Conservation (phyloP, 257 asterid species). For the Verbena officinalis region DNA sequence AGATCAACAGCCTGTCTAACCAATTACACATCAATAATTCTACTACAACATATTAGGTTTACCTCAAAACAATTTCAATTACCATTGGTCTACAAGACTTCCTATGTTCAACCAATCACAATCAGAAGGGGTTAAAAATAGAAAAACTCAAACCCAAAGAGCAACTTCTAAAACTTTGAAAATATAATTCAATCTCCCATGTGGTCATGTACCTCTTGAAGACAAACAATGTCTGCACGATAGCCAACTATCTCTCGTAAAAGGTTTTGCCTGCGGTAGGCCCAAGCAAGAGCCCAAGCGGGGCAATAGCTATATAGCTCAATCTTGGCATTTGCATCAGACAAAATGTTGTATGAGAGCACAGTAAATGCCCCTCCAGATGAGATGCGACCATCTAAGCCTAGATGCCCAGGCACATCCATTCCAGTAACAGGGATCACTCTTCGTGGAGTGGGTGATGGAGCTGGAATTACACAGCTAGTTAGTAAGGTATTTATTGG, state of each 20-base stretch:
- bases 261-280: slow-evolving; percentile 92
- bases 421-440: slow-evolving; percentile 73
- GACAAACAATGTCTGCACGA: slow-evolving; percentile 91
- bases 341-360: slow-evolving; percentile 89
- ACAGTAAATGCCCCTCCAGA: slow-evolving; percentile 85
- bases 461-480: slow-evolving; percentile 92
- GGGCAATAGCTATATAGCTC: slow-evolving; percentile 91
- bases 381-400: slow-evolving; percentile 55
- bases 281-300: slow-evolving; percentile 97
- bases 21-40: slow-evolving; percentile 7
- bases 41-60: background rate
- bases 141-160: slow-evolving; percentile 2
- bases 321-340: slow-evolving; percentile 71
- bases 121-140: no score
- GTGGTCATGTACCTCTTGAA: slow-evolving; percentile 79
- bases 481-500: slow-evolving; percentile 64
- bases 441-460: slow-evolving; percentile 88
- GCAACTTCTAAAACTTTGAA: slow-evolving; percentile 6
- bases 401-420: slow-evolving; percentile 69
- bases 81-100: background rate
- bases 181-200: slow-evolving; percentile 15
- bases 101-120: slow-evolving; percentile 8
- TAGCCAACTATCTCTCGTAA: slow-evolving; percentile 94
- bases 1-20: slow-evolving; percentile 5
- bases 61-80: background rate